A percentile compares a stretch with the other conserved stretches of the same genome.
phyloP scores from a whole-genome alignment of 1,139 yeast genomes.

The Yamadazyma atmosphaerica region DNA sequence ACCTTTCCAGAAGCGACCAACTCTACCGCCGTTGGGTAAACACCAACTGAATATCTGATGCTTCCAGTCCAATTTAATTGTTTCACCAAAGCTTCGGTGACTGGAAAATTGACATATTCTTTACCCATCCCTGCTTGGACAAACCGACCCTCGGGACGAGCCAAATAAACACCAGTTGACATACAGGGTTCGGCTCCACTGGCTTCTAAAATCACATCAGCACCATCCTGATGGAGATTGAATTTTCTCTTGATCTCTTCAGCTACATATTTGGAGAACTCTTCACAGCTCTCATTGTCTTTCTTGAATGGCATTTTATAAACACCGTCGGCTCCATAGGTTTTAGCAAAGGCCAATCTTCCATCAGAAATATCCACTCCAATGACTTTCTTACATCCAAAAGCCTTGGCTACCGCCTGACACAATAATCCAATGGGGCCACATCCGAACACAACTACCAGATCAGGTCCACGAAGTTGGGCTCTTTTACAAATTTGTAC shows the following conservation, averaged over 20 bases:
- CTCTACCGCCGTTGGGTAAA: conserved; percentile 44
- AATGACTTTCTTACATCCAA: conserved; percentile 29
- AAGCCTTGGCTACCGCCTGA: conserved; percentile 28
- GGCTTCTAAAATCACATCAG: conserved; percentile 62
- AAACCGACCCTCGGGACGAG: conserved; percentile 57
- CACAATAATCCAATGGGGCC: conserved; percentile 37
- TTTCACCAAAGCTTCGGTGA: conserved; percentile 60
- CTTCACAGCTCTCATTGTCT: conserved; percentile 14
- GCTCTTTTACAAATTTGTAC: conserved; percentile 33
- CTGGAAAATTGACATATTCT: conserved; percentile 62
- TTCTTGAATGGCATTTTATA: conserved; percentile 19
- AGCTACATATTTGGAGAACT: conserved; percentile 15
- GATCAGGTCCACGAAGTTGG: conserved; percentile 23
- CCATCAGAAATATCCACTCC: conserved; percentile 30
- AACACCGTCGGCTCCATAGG: conserved; percentile 22
- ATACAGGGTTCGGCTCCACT: conserved; percentile 70
- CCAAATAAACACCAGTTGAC: conserved; percentile 53
- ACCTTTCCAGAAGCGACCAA: conserved; percentile 46
- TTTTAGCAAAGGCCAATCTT: conserved; percentile 29
- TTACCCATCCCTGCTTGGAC: conserved; percentile 74
- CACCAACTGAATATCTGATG: conserved; percentile 37
- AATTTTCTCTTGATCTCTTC: conserved; percentile 13
- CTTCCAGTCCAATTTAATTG: conserved; percentile 65
- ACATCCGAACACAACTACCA: conserved; percentile 30
- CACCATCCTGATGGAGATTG: conserved; percentile 37